Evolutionary conservation across 495 filamentous ascomycete genomes (phyloP).

Genomic region (Cladorrhinum samala): DNA sequence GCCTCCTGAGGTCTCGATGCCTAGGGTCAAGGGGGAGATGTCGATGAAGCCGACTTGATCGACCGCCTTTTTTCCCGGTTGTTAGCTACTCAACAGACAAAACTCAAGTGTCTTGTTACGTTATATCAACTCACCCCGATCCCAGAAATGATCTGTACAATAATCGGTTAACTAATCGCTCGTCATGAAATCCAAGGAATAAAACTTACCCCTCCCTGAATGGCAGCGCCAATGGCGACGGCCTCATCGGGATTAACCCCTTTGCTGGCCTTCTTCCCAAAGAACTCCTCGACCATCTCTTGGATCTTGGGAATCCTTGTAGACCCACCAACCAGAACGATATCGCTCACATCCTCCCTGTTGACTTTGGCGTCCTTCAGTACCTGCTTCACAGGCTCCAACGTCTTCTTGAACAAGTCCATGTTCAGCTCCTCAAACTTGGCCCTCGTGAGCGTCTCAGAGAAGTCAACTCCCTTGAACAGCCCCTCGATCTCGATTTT

Average conservation of each 20-base stretch:
- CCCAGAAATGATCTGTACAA: slow-evolving; percentile 29
- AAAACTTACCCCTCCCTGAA: slow-evolving; percentile 68
- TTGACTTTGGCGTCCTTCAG: slow-evolving; percentile 77
- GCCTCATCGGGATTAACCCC: slow-evolving; percentile 95
- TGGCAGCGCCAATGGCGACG: slow-evolving; percentile 87
- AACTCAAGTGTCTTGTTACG: too few relatives aligned
- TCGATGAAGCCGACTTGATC: slow-evolving; percentile 91
- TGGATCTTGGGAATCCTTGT: slow-evolving; percentile 93
- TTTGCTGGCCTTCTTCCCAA: slow-evolving; percentile 87
- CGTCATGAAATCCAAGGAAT: neutral
- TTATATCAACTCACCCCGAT: neutral
- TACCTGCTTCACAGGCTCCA: slow-evolving; percentile 91
- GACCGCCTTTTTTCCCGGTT: slow-evolving; percentile 57
- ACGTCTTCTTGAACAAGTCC: slow-evolving; percentile 89
- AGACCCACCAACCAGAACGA: slow-evolving; percentile 81
- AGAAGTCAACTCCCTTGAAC: slow-evolving; percentile 87
- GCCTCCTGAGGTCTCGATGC: slow-evolving; percentile 93
- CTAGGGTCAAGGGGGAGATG: slow-evolving; percentile 89
- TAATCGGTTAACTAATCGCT: neutral
- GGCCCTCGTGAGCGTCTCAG: slow-evolving; percentile 88
- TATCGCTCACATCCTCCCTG: slow-evolving; percentile 72
- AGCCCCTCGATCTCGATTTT: slow-evolving; percentile 94
- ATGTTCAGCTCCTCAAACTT: slow-evolving; percentile 97
- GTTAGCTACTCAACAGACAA: slow-evolving; percentile 54
- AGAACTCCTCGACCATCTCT: slow-evolving; percentile 85